Base-by-base conservation (phyloP, 2,329 filamentous ascomycete species). In the Albophoma yamanashiensis region DNA sequence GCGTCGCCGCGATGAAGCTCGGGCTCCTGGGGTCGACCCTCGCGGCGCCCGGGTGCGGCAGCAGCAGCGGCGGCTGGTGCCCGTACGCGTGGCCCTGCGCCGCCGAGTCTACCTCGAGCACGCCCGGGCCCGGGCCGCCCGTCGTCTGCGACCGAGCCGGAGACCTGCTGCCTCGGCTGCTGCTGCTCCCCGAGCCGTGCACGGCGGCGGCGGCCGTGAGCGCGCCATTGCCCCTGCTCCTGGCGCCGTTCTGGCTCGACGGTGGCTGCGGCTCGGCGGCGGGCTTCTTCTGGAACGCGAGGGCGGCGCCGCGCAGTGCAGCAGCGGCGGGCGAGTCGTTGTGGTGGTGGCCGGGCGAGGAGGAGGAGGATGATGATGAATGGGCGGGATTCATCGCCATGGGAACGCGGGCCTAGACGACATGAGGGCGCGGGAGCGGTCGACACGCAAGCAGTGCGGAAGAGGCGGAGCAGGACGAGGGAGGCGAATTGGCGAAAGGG, bases 1-100 rank as follows among this genome's bases (percentile, higher is more conserved):
- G 77, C 59, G 84, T 86, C 25, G 85, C 86, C 17, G 75, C 74
- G 58, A 76, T 76, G 61, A 75, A 73, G 83, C 87, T 76, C 7
- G 85, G 79, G 55, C 81, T 86, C 61, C 79, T 80, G 17, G 74
- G 67, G 60, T 78, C 78, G 59, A 68, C 60, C 61, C 17, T 36
- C 60, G 63, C 38, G 57, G 57, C 22, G 60, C 60, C 63, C 7
- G 61, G 70, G 43, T 65, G 67, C 60, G 69, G 59, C 50, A 66
- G 63, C 40, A 64, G 64, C 36, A 67, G 58, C 5, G 62, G 25
- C 2, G 25, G 25, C 27, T 53, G 50, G 3, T 52, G 47, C 27
- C 47, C 47, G 47, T 34, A 31, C 1, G 1, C 27, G 47, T 52
- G 47, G 20, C 25, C 25, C 15, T 20, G 47, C 20, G 12, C 50